Conservation (phyloP, 2,329 filamentous ascomycete species). For the Botrytis cinerea region DNA sequence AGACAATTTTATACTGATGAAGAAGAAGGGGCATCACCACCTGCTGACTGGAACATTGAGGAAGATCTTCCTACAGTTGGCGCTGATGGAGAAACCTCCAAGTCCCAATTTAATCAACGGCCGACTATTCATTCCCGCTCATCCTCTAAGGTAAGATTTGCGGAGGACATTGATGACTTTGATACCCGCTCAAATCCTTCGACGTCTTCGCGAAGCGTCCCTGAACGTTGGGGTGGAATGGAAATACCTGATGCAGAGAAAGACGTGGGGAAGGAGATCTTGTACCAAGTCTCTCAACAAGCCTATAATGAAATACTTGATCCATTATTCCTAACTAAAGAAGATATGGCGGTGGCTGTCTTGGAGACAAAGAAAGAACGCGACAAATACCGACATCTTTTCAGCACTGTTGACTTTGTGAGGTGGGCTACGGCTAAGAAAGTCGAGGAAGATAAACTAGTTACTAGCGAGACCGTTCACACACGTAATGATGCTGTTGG, state of each 20-base stretch:
- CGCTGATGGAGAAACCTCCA: constrained; percentile 47
- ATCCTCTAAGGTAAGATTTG: constrained; percentile 77
- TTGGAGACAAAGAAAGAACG: constrained; percentile 63
- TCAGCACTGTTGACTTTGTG: constrained; percentile 48
- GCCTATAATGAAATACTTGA: constrained; percentile 92
- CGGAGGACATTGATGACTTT: constrained; percentile 68
- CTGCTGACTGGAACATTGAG: constrained; percentile 62
- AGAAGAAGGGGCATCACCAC: constrained; percentile 72
- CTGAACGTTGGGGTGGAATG: constrained; percentile 75
- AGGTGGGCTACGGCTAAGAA: constrained; percentile 36
- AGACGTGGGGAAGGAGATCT: constrained; percentile 71
- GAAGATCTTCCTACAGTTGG: constrained; percentile 52
- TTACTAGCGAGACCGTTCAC: neutral
- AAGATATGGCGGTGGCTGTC: constrained; percentile 72
- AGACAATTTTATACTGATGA: constrained; percentile 82
- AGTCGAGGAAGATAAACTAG: constrained; percentile 17
- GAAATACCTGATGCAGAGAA: constrained; percentile 78
- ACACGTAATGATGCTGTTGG: neutral
- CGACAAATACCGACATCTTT: constrained; percentile 54
- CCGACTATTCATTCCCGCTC: constrained; percentile 62
- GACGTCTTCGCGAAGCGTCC: constrained; percentile 69
- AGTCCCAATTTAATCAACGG: constrained; percentile 47
- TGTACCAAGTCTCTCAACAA: constrained; percentile 90
- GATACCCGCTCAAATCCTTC: constrained; percentile 72
- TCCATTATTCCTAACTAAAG: constrained; percentile 77